Base-by-base conservation (phyloP, 2,329 filamentous ascomycete species). In the Colletotrichum echinochloae region DNA sequence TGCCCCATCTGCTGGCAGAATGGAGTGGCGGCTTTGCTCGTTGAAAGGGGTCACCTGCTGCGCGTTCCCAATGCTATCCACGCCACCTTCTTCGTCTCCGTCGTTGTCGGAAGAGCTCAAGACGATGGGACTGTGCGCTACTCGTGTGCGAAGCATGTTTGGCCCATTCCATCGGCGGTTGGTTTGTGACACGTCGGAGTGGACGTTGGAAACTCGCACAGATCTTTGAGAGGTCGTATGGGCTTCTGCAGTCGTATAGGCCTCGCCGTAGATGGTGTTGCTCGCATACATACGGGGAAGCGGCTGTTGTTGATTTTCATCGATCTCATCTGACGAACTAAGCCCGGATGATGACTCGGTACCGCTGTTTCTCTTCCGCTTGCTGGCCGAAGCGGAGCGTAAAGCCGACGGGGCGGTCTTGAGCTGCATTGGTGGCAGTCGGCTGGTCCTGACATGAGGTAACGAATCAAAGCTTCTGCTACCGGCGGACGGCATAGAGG, bases 401-500 rank as follows among this genome's bases (percentile, higher is more conserved):
- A 20, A 62, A 30, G 48, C 60, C 18, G 60, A 52, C 26, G 60
- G 60, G 5, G 48, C 60, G 26, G 48, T 54, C 33, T 62, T 62
- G 9, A 62, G 18, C 23, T 62, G 60, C 60, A 62, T 54, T 23
- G 60, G 48, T n/a, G 60, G 60, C 26, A 62, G 28, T 30, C 60
- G 48, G 35, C 33, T 54, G 20, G 49, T 54, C n/a, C 26, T 54
- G 37, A 62, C 48, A 52, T 44, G 41, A 20, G 60, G 60, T 20
- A 62, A 39, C 3, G 60, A 35, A 54, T 44, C 60, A 33, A 62
- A 62, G 37, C 60, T 62, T 20, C 48, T 52, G 9, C 35, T 44
- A 2, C 52, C 26, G 14, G 18, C 48, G 49, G 60, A 14, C 44
- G 48, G 20, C 6, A 26, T 37, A 30, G 48, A 26, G 14, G 18